phyloP scores from a whole-genome alignment of 2,329 filamentous ascomycete species.

The Tolypocladium nubicola region DNA sequence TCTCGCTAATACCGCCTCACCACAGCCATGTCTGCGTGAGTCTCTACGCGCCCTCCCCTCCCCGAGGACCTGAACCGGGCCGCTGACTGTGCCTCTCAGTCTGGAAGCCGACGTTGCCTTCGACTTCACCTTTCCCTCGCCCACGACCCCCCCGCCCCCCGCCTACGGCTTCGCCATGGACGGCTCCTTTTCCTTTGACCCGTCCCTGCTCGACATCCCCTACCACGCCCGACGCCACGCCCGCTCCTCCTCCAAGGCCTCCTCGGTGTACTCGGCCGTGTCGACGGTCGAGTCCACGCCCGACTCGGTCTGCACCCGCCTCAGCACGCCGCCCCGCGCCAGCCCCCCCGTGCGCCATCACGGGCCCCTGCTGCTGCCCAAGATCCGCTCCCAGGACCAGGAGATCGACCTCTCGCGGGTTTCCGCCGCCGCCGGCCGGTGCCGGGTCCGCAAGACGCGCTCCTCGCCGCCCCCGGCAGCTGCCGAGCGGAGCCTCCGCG shows the following conservation, averaged over 20 bases:
- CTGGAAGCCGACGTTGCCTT: conserved; percentile 53
- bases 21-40: conserved; percentile 24
- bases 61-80: neutral
- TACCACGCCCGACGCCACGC: conserved; percentile 40
- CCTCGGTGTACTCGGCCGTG: conserved; percentile 50
- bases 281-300: conserved; percentile 45
- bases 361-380: conserved; percentile 71
- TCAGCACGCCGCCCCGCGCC: conserved; percentile 55
- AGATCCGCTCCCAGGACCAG: conserved; percentile 79
- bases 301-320: conserved; percentile 57
- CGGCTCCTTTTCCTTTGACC: conserved; percentile 40
- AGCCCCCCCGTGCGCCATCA: conserved; percentile 66
- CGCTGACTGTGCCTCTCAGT: conserved; percentile 25
- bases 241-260: conserved; percentile 55
- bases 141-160: conserved; percentile 16
- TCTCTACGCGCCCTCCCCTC: conserved; percentile 1
- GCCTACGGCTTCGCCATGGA: conserved; percentile 11
- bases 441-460: conserved; percentile 12
- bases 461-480: conserved; percentile 9
- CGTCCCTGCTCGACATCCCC: conserved; percentile 44
- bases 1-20: neutral
- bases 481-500: conserved; percentile 20
- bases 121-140: conserved; percentile 44
- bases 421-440: conserved; percentile 2
- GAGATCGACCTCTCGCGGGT: conserved; percentile 39